Evolutionary conservation across 129 eudicot species (phyloP).

Genomic region (Mikania micrantha): DNA sequence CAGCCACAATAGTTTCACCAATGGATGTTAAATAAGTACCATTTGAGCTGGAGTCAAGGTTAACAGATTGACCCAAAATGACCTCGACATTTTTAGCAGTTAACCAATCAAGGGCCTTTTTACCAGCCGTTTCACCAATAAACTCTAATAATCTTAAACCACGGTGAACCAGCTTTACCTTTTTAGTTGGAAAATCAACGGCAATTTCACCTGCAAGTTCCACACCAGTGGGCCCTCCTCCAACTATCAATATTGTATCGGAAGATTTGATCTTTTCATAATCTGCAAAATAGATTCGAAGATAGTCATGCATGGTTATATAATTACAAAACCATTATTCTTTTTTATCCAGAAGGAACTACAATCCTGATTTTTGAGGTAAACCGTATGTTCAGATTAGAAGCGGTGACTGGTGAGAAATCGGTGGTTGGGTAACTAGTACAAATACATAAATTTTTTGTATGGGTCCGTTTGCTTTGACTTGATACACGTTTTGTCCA

Average conservation of each 20-base stretch:
- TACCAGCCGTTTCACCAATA: slow-evolving; percentile 48
- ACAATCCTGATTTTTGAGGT: not conserved
- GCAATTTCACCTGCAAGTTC: slow-evolving; percentile 77
- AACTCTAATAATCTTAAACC: slow-evolving; percentile 69
- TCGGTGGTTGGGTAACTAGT: not conserved
- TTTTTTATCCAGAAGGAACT: not conserved
- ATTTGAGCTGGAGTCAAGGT: slow-evolving; percentile 30
- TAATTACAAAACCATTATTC: not conserved
- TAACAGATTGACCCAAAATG: slow-evolving; percentile 54
- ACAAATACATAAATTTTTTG: not conserved
- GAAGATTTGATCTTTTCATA: slow-evolving; percentile 54
- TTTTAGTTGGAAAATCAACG: slow-evolving; percentile 57
- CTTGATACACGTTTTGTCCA: not conserved
- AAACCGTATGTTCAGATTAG: not conserved
- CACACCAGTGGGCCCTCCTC: slow-evolving; percentile 86
- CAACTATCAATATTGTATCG: slow-evolving; percentile 52
- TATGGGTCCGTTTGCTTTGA: not conserved
- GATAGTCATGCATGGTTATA: not conserved
- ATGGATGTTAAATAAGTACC: slow-evolving; percentile 50
- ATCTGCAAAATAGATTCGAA: slow-evolving; percentile 28
- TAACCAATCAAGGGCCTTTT: slow-evolving; percentile 63
- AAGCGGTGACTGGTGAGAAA: no score
- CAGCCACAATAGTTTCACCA: slow-evolving; percentile 59
- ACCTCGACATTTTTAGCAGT: slow-evolving; percentile 64
- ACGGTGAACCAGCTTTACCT: slow-evolving; percentile 59